A percentile compares a stretch with the other conserved stretches of the same genome.
Conservation (phyloP, 495 filamentous ascomycete genomes). For the Durotheca rogersii region DNA sequence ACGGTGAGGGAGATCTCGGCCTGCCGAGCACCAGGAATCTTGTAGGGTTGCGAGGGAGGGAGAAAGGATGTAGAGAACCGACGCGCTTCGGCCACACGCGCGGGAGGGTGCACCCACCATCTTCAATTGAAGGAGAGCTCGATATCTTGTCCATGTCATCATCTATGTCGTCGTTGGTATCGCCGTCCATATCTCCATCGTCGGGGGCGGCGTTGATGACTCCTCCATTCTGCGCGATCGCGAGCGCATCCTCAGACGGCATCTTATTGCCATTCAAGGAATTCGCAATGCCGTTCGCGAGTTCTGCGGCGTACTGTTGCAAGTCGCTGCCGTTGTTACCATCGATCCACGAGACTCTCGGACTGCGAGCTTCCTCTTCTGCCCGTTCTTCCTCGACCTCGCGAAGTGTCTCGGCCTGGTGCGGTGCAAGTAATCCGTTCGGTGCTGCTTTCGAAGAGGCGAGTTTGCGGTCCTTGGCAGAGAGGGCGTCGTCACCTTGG, state of each 20-base stretch:
- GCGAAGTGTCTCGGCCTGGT: slow-evolving; percentile 80
- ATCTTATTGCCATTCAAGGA: slow-evolving; percentile 51
- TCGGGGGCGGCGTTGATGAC: slow-evolving; percentile 58
- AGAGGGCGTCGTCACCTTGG: slow-evolving; percentile 77
- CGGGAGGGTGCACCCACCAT: slow-evolving; percentile 72
- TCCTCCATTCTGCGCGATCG: slow-evolving; percentile 56
- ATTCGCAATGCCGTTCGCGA: slow-evolving; percentile 46
- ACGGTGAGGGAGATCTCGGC: slow-evolving; percentile 56
- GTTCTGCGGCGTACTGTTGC: slow-evolving; percentile 53
- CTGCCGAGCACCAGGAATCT: slow-evolving; percentile 31
- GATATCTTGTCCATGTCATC: slow-evolving; percentile 97
- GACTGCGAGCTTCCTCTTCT: slow-evolving; percentile 61
- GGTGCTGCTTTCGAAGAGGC: slow-evolving; percentile 35
- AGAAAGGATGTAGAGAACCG: slow-evolving; percentile 43
- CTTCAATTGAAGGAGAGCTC: slow-evolving; percentile 96
- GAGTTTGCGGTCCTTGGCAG: slow-evolving; percentile 70
- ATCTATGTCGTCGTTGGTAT: slow-evolving; percentile 70
- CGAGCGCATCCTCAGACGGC: slow-evolving; percentile 55
- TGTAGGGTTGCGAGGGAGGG: slow-evolving; percentile 27
- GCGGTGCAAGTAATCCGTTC: slow-evolving; percentile 66
- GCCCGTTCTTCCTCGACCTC: slow-evolving; percentile 73
- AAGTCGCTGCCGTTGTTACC: slow-evolving; percentile 49
- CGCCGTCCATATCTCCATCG: slow-evolving; percentile 67
- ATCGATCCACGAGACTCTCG: slow-evolving; percentile 51
- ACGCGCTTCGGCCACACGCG: slow-evolving; percentile 41